Evolutionary conservation across 2,329 filamentous ascomycete genomes (phyloP).

Genomic region (Mycocentrospora acerina): DNA sequence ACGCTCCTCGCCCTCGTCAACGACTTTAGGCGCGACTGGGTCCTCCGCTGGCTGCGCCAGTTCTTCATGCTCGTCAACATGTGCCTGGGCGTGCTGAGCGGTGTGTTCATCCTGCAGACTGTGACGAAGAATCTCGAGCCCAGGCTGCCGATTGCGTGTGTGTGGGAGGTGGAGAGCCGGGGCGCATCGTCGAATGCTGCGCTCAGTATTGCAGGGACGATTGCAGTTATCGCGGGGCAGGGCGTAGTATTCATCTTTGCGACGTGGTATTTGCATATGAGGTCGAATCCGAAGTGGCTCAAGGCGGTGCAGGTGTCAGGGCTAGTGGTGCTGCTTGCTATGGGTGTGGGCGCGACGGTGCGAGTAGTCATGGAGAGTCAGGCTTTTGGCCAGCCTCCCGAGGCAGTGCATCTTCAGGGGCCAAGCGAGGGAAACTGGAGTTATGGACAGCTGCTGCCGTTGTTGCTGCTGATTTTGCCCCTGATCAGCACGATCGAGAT

Average conservation of each 20-base stretch:
- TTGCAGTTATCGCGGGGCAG: slow-evolving; percentile 62
- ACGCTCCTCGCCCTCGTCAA: slow-evolving; percentile 65
- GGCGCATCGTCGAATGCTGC: slow-evolving; percentile 44
- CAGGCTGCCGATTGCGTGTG: slow-evolving; percentile 63
- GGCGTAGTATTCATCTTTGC: slow-evolving; percentile 59
- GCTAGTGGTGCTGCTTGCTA: slow-evolving; percentile 52
- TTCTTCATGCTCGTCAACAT: slow-evolving; percentile 67
- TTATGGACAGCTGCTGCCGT: slow-evolving; percentile 63
- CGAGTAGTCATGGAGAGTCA: slow-evolving; percentile 61
- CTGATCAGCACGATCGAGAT: slow-evolving; percentile 63
- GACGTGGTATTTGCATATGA: slow-evolving; percentile 66
- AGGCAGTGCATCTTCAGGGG: slow-evolving; percentile 51
- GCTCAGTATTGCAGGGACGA: slow-evolving; percentile 60
- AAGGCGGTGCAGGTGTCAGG: slow-evolving; percentile 57
- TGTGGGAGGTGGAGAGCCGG: slow-evolving; percentile 53
- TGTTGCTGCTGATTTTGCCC: slow-evolving; percentile 62
- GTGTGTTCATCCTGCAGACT: slow-evolving; percentile 58
- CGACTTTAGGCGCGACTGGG: slow-evolving; percentile 67
- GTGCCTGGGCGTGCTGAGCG: slow-evolving; percentile 57
- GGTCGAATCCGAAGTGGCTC: slow-evolving; percentile 55
- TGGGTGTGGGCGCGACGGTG: slow-evolving; percentile 60
- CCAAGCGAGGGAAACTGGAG: slow-evolving; percentile 60
- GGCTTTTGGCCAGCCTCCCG: slow-evolving; percentile 58
- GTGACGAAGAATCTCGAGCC: slow-evolving; percentile 55
- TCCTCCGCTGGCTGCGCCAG: slow-evolving; percentile 66